Percentiles rank a stretch among this genome's conserved stretches.
Evolutionary conservation across 306 rosid species (phyloP).

Genomic region (Castanopsis chinensis): DNA sequence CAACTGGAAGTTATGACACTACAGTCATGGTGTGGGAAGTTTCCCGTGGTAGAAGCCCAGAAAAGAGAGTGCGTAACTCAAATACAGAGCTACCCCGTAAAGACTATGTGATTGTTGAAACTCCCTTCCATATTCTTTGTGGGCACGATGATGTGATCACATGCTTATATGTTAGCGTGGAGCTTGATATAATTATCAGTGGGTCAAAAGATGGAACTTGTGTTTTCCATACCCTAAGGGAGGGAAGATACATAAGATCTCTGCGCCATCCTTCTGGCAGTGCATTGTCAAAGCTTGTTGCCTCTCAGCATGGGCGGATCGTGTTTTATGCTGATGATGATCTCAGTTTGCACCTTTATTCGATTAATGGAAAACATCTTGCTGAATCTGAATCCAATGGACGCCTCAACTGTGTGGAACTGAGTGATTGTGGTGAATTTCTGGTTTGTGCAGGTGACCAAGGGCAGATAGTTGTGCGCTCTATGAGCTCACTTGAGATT

Average conservation of each 20-base stretch:
- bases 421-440: constrained; percentile 90
- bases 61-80: constrained; percentile 66
- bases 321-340: constrained; percentile 93
- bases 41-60: constrained; percentile 63
- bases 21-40: constrained; percentile 98
- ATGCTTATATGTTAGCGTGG: constrained; percentile 75
- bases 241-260: constrained; percentile 94
- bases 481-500: constrained; percentile 89
- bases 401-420: constrained; percentile 78
- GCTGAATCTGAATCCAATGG: constrained; percentile 92
- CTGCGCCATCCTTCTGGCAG: constrained; percentile 78
- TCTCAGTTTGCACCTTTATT: constrained; percentile 89
- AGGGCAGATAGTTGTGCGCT: constrained; percentile 91
- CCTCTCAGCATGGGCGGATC: constrained; percentile 77
- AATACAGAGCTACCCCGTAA: constrained; percentile 78
- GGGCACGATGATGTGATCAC: constrained; percentile 96
- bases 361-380: constrained; percentile 92
- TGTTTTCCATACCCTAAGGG: constrained; percentile 83
- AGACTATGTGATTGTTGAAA: constrained; percentile 74
- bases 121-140: constrained; percentile 92
- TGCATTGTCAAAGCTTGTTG: constrained; percentile 85
- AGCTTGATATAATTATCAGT: constrained; percentile 95
- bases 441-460: constrained; percentile 95
- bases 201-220: constrained; percentile 99
- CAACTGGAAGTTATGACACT: constrained; percentile 97